Evolutionary conservation across 2,329 filamentous ascomycete genomes (phyloP).

Genomic region (Delphinella strobiligena): DNA sequence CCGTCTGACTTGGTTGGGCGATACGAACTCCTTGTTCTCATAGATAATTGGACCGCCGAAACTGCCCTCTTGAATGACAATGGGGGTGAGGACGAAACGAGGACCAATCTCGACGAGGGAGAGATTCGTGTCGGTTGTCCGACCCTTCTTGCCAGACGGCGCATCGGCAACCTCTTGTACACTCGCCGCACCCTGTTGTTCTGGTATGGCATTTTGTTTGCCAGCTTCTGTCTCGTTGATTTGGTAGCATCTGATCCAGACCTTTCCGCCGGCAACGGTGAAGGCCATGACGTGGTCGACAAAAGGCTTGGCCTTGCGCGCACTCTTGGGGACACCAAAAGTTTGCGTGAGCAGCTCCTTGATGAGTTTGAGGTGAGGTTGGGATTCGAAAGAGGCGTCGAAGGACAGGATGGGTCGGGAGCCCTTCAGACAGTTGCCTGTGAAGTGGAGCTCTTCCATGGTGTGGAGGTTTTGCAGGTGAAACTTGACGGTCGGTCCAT

Average conservation of each 20-base stretch:
- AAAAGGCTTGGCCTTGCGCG: conserved; percentile 87
- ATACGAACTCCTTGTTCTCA: conserved; percentile 95
- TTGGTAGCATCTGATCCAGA: conserved; percentile 94
- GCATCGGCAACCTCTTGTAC: too few species aligned
- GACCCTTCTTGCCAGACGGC: conserved; percentile 29
- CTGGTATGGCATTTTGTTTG: conserved; percentile 24
- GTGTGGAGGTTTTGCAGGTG: conserved; percentile 74
- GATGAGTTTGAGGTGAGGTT: conserved; percentile 69
- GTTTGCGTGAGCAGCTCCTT: conserved; percentile 83
- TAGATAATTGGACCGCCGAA: conserved; percentile 96
- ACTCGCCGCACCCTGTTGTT: conserved; percentile 10
- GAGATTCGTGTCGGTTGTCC: conserved; percentile 55
- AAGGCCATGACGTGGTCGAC: conserved; percentile 92
- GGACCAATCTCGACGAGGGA: conserved; percentile 87
- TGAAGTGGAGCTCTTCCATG: conserved; percentile 94
- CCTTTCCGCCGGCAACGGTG: conserved; percentile 80
- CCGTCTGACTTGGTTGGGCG: conserved; percentile 82
- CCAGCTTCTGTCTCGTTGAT: conserved; percentile 69
- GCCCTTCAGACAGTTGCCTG: conserved; percentile 91
- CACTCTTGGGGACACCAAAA: conserved; percentile 82
- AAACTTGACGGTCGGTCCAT: conserved; percentile 63
- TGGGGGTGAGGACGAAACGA: conserved; percentile 83
- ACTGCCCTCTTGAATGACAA: conserved; percentile 86
- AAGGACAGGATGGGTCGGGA: conserved; percentile 86
- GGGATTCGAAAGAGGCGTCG: conserved; percentile 59